Base-by-base conservation (phyloP, 2,329 filamentous ascomycete species). In the Exophiala lecanii-corni region DNA sequence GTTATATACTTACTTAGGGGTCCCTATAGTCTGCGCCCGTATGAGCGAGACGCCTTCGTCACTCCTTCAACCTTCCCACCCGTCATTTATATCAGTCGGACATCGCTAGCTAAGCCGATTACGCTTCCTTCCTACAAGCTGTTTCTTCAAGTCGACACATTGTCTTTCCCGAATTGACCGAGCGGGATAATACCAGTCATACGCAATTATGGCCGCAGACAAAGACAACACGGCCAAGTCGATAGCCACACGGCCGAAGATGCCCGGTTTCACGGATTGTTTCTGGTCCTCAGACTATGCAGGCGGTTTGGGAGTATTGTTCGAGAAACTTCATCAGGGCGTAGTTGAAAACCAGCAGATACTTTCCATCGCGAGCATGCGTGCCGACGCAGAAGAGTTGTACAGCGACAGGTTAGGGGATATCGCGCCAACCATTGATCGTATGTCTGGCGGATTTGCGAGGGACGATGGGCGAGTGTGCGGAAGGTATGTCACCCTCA, bases 271-370 rank as follows among this genome's bases (percentile, higher is more conserved):
- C 69, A 82, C 89, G 57, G 88, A 91, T 70, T 95, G 89, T 38
- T 97, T 98, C 72, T 98, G 92, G 92, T 95, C 92, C 50, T 80
- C 81, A 63, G 92, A 98, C 76, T 97, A 97, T 75, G 91, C 91
- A 64, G 89, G 86, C 74, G 89, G 92, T 51, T 79, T 98, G 55
- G 89, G 91, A 42, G 89, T 97, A 53, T 78, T 98, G 54, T 98
- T 97, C 62, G 82, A 82, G 65, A 98, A 98, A 74, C 82, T 98
- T 43, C 89, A 97, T 67, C 92, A 98, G 67, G 92, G 92, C 49
- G 85, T 94, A 46, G 78, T 89, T 57, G 92, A 98, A 68, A 94
- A 98, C 66, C 86, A 91, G 59, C 92, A 98, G 69, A 76, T 98
- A 49, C 73, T 98, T 53, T 92, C 85, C 26, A 81, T 98, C 60